phyloP scores from a whole-genome alignment of 2,329 filamentous ascomycete genomes.

The Apiospora saccharicola region DNA sequence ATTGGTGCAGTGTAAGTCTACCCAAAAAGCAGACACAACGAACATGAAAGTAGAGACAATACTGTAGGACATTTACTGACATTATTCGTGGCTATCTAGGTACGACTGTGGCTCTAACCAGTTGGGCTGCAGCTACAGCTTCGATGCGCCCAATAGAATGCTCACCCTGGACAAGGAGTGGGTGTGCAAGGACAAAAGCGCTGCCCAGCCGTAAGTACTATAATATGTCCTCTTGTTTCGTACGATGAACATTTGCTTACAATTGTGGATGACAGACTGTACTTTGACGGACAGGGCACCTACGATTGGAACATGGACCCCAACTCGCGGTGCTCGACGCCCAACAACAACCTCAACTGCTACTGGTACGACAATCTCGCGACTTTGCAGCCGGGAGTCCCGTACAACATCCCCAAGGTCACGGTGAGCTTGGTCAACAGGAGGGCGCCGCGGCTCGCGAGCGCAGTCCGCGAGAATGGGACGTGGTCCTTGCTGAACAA shows the following conservation, averaged over 20 bases:
- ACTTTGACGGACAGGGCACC: neutral
- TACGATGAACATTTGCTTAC: neutral
- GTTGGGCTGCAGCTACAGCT: neutral
- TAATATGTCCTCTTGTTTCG: neutral
- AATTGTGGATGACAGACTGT: neutral
- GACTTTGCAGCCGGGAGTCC: neutral
- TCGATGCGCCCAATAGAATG: slow-evolving; percentile 2
- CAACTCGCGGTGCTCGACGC: neutral
- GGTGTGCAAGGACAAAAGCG: neutral
- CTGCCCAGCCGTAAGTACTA: neutral
- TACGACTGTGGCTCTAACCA: neutral
- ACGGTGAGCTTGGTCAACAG: neutral
- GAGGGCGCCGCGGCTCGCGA: neutral
- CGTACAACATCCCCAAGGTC: slow-evolving; percentile 15
- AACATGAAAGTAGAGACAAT: neutral
- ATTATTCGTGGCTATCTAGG: neutral
- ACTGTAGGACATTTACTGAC: neutral
- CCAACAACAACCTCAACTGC: slow-evolving; percentile 5
- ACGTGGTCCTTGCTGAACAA: neutral
- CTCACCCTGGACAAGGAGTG: slow-evolving; percentile 9
- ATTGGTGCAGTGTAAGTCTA: neutral
- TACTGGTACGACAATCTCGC: slow-evolving; percentile 7
- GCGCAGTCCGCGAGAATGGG: neutral
- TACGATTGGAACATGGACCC: slow-evolving; percentile 14
- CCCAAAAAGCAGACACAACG: neutral